Evolutionary conservation across 352 stramenopile genomes (phyloP), one percentile per base, ranked within the genome.

Genomic region (Globisporangium yorkense): DNA sequence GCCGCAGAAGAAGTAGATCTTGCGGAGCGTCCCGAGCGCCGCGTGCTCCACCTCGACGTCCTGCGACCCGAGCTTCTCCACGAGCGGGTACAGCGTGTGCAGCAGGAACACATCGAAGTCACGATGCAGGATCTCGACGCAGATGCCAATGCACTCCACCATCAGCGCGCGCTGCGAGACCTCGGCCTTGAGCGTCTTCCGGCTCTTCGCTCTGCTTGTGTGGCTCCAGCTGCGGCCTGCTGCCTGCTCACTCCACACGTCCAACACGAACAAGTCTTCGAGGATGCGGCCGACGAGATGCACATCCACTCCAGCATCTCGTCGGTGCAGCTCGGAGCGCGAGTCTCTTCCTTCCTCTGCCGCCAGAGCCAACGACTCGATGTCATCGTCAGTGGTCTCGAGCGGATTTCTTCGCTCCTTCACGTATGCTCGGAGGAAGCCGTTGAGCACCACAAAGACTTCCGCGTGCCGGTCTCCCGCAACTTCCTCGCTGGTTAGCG

Each of bases 21-120:
- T 89, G 21, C 78, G 62, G 15, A 95, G 65, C n/a, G 82, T 72
- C 44, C 71, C 71, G n/a, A 92, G 68, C 18, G 84, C 80, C 13
- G 80, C 74, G 20, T 75, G 84, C 51, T 93, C 78, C 37, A 95
- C 77, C 62, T 85, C 67, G 5, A 79, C 59, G 18, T 69, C 70
- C 0, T 64, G 70, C 6, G 83, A 80, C 1, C 81, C 84, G 12
- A 95, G 69, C 43, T 94, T 89, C 59, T 94, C 86, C n/a, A 92
- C 82, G 45, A 95, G 50, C n/a, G 77, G 78, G 58, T 92, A 94
- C 35, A 95, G 52, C 13, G 78, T 71, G 51, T 90, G 69, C 10
- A 95, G 67, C 40, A 95, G 56, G 47, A 94, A 88, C 9, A 76
- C 29, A 5, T 62, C 63, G 35, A 92, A 93, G 35, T 77, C 67